Evolutionary conservation across 129 eudicot species (phyloP).

Genomic region (Saussurea involucrata): DNA sequence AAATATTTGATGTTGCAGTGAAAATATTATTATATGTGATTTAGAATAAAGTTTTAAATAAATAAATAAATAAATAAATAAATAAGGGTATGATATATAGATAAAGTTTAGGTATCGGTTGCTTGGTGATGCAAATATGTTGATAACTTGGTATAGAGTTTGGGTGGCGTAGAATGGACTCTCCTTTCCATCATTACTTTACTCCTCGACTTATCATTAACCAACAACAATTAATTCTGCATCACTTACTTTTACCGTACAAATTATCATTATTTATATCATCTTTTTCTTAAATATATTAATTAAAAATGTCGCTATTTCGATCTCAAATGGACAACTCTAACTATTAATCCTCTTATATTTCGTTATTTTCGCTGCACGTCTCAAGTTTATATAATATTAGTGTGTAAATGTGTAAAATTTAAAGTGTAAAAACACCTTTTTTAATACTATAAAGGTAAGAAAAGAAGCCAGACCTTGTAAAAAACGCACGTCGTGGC

Average conservation of each 20-base stretch:
- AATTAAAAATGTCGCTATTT: no score
- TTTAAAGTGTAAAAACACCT: no score
- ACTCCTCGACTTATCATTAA: constrained; percentile 5
- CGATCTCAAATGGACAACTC: no score
- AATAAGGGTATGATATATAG: no score
- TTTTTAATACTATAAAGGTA: no score
- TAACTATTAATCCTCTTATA: no score
- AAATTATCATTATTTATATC: neutral
- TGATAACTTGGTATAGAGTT: constrained; percentile 10
- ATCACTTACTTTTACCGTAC: neutral
- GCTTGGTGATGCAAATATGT: constrained; percentile 35
- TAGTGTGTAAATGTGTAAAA: no score
- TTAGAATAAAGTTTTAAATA: neutral
- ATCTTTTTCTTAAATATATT: neutral
- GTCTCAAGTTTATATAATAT: no score
- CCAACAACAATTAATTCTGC: neutral
- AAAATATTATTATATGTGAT: neutral
- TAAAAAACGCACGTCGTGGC: no score
- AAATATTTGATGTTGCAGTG: neutral
- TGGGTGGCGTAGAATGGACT: constrained; percentile 42
- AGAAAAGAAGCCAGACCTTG: no score
- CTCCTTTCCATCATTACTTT: constrained; percentile 23
- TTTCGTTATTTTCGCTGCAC: no score
- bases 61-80: neutral
- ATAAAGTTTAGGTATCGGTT: constrained; percentile 6